phyloP scores from a whole-genome alignment of 2,329 filamentous ascomycete species.

The Hymenoscyphus repandus region DNA sequence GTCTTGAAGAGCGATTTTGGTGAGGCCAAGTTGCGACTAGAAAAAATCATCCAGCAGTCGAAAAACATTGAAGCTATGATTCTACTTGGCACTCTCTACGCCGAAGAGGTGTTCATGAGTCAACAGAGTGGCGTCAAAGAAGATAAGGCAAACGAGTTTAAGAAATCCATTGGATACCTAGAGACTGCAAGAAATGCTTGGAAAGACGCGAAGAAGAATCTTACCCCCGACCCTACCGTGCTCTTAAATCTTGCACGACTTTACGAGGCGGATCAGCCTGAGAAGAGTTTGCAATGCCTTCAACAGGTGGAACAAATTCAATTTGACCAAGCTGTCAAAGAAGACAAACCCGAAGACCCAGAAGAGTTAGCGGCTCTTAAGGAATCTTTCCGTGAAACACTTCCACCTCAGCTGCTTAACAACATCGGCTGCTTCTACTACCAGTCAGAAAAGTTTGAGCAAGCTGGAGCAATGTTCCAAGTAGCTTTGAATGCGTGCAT shows the following conservation, averaged over 20 bases:
- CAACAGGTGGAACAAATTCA: slow-evolving; percentile 90
- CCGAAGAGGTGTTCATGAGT: slow-evolving; percentile 84
- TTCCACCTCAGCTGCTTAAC: slow-evolving; percentile 89
- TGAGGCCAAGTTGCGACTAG: slow-evolving; percentile 86
- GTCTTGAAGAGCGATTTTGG: slow-evolving; percentile 80
- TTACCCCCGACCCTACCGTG: slow-evolving; percentile 77
- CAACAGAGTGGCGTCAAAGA: slow-evolving; percentile 71
- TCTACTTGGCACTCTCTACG: slow-evolving; percentile 83
- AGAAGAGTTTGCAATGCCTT: slow-evolving; percentile 88
- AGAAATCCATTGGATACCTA: slow-evolving; percentile 79
- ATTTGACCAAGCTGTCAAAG: slow-evolving; percentile 67
- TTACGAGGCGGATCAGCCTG: slow-evolving; percentile 79
- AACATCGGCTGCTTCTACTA: slow-evolving; percentile 97
- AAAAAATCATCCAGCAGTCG: slow-evolving; percentile 87
- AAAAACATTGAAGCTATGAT: slow-evolving; percentile 87
- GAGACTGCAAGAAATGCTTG: slow-evolving; percentile 81
- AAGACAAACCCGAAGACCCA: slow-evolving; percentile 56
- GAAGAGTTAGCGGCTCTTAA: slow-evolving; percentile 58
- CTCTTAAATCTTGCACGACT: slow-evolving; percentile 86
- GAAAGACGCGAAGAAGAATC: slow-evolving; percentile 87
- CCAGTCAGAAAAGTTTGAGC: slow-evolving; percentile 74
- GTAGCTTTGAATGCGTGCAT: slow-evolving; percentile 85
- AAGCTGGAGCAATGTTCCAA: slow-evolving; percentile 84
- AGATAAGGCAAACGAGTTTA: slow-evolving; percentile 78
- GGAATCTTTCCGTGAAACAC: slow-evolving; percentile 62